Conservation (phyloP, 2,329 filamentous ascomycete species). For the Nectriaceae sp. region DNA sequence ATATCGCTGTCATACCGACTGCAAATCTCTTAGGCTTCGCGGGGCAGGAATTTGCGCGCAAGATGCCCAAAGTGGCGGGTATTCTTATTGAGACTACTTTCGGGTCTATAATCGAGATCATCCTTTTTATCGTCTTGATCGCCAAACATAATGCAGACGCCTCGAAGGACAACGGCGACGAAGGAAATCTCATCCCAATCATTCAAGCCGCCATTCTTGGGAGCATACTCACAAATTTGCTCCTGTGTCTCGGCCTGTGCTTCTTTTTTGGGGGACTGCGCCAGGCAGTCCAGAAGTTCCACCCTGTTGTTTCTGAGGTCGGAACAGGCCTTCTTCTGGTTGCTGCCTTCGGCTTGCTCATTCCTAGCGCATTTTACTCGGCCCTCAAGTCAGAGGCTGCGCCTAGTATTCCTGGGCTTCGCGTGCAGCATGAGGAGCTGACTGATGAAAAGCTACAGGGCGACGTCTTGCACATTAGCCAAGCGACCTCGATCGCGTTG, state of each 20-base stretch:
- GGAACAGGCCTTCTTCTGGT: slow-evolving; percentile 67
- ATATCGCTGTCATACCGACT: slow-evolving; percentile 50
- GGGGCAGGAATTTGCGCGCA: slow-evolving; percentile 62
- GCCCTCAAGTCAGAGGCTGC: slow-evolving; percentile 34
- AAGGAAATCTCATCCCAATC: slow-evolving; percentile 52
- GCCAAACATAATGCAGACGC: slow-evolving; percentile 28
- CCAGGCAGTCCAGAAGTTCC: slow-evolving; percentile 61
- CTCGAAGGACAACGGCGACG: slow-evolving; percentile 25
- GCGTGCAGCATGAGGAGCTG: slow-evolving; percentile 27
- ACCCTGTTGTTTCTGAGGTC: slow-evolving; percentile 67
- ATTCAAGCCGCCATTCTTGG: slow-evolving; percentile 71
- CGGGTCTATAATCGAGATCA: slow-evolving; percentile 67
- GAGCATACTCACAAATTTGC: slow-evolving; percentile 67
- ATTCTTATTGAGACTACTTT: slow-evolving; percentile 53
- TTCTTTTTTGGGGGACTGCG: slow-evolving; percentile 67
- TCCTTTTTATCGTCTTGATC: slow-evolving; percentile 67
- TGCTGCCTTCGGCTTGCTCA: slow-evolving; percentile 44
- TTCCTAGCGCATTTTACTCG: slow-evolving; percentile 39
- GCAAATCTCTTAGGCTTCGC: slow-evolving; percentile 51
- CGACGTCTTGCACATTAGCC: slow-evolving; percentile 60
- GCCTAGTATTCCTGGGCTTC: slow-evolving; percentile 21
- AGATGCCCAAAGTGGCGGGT: slow-evolving; percentile 63
- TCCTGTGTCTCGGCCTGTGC: slow-evolving; percentile 67
- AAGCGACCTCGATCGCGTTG: slow-evolving; percentile 62
- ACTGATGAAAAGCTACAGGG: slow-evolving; percentile 40